These are phyloP conservation scores for Ophiostoma triangulosporum DNA, from an alignment of 2,329 filamentous ascomycete genomes.

Conservation along the genomic window DNA sequence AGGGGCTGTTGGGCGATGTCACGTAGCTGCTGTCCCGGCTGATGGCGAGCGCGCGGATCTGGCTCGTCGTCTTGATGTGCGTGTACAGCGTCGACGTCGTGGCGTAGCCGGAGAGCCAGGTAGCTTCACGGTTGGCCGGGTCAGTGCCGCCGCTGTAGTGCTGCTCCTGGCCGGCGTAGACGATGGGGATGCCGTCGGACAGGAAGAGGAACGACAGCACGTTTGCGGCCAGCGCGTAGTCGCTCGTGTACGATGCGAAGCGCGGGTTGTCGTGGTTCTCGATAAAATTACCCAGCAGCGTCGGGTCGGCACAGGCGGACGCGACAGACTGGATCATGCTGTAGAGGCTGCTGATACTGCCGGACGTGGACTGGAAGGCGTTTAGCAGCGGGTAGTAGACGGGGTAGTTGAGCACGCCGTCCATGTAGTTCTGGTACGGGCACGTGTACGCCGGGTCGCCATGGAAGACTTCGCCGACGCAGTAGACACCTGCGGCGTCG, in stretches of 20 bases:
- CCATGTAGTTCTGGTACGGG: slow-evolving; percentile 39
- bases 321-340: slow-evolving; percentile 25
- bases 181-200: slow-evolving; percentile 40
- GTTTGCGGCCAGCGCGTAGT: slow-evolving; percentile 45
- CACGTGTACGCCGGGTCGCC: slow-evolving; percentile 37
- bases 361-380: slow-evolving; percentile 22
- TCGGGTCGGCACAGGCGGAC: slow-evolving; percentile 28
- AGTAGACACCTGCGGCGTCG: slow-evolving; percentile 41
- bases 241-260: slow-evolving; percentile 36
- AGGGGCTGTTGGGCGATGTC: slow-evolving; percentile 10
- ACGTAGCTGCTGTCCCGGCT: slow-evolving; percentile 14
- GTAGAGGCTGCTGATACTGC: slow-evolving; percentile 26
- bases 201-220: slow-evolving; percentile 34
- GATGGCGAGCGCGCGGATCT: slow-evolving; percentile 17
- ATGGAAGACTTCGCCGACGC: slow-evolving; percentile 46
- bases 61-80: slow-evolving; percentile 26
- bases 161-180: slow-evolving; percentile 55
- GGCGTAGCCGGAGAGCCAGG: slow-evolving; percentile 40
- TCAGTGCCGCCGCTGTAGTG: slow-evolving; percentile 36
- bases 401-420: slow-evolving; percentile 46
- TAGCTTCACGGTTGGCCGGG: slow-evolving; percentile 40
- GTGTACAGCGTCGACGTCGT: slow-evolving; percentile 33
- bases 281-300: slow-evolving; percentile 35
- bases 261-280: slow-evolving; percentile 48
- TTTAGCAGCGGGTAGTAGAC: slow-evolving; percentile 28